Conservation (phyloP, 345 rosid genomes). For the Litchi chinensis region DNA sequence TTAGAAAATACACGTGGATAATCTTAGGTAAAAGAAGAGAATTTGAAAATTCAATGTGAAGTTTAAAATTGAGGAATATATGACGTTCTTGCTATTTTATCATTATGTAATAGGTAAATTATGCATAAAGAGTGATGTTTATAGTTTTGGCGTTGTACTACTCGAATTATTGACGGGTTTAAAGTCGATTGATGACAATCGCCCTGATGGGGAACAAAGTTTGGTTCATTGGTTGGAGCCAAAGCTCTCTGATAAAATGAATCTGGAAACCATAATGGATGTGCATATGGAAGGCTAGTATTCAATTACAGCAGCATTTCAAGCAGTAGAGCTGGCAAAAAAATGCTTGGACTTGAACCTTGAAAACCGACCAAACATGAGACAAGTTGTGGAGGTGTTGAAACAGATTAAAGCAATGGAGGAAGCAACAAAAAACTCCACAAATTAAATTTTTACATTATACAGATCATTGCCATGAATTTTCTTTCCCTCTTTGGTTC, state of each 20-base stretch:
- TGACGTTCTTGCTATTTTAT: no score
- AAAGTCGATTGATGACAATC: conserved; percentile 47
- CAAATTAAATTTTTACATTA: no score
- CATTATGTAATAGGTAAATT: conserved; percentile 46
- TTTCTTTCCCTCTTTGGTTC: no score
- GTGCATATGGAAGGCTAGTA: conserved; percentile 52
- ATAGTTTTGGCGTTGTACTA: conserved; percentile 69
- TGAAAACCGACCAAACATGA: conserved; percentile 57
- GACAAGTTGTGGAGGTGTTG: conserved; percentile 49
- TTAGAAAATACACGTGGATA: no score
- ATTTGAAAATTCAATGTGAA: no score
- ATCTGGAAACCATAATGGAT: conserved; percentile 51
- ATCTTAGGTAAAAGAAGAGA: no score
- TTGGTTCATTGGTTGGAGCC: conserved; percentile 65
- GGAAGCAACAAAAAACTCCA: conserved; percentile 25
- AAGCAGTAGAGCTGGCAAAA: conserved; percentile 42
- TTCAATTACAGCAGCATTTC: conserved; percentile 47
- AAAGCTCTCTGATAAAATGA: conserved; percentile 41
- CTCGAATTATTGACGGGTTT: conserved; percentile 59
- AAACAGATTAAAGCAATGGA: conserved; percentile 44
- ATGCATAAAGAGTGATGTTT: conserved; percentile 72
- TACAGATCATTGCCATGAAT: no score
- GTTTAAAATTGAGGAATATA: no score
- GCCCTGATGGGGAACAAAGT: conserved; percentile 48
- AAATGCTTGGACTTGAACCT: conserved; percentile 56